A percentile compares a stretch with the other conserved stretches of the same genome.
These are phyloP conservation scores for Nigrospora sphaerica DNA, from an alignment of 2,329 filamentous ascomycete genomes.

Conservation along the genomic window DNA sequence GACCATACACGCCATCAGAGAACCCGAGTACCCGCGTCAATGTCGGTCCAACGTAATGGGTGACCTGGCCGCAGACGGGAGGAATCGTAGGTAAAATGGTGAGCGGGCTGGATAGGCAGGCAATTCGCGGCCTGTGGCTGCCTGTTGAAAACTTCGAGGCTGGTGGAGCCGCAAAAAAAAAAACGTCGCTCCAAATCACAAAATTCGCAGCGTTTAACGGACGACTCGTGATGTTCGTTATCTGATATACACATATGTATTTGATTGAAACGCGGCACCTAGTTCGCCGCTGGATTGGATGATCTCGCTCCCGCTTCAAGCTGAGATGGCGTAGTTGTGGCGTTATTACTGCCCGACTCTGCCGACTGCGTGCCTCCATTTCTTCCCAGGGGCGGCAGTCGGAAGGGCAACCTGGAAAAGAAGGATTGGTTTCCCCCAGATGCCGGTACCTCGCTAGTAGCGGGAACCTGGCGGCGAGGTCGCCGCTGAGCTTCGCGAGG, in stretches of 20 bases:
- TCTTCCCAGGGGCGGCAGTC: neutral
- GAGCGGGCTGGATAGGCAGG: too few species aligned
- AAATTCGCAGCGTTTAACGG: neutral
- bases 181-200: neutral
- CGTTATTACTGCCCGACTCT: conserved; percentile 2
- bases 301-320: conserved; percentile 35
- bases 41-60: too few species aligned
- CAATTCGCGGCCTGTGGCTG: too few species aligned
- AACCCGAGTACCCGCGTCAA: too few species aligned
- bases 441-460: too few species aligned
- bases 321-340: conserved; percentile 34
- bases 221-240: conserved; percentile 2
- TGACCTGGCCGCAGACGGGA: too few species aligned
- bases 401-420: neutral
- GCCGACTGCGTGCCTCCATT: neutral
- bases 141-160: neutral
- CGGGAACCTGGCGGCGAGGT: too few species aligned
- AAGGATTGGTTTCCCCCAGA: too few species aligned
- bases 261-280: neutral
- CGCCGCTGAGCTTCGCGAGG: too few species aligned
- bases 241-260: conserved; percentile 1
- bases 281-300: conserved; percentile 6
- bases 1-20: too few species aligned
- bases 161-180: neutral
- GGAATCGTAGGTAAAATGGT: too few species aligned